Evolutionary conservation across 2,329 filamentous ascomycete species (phyloP), one percentile per base, ranked within the genome.

Genomic region (Dactylonectria estremocensis): DNA sequence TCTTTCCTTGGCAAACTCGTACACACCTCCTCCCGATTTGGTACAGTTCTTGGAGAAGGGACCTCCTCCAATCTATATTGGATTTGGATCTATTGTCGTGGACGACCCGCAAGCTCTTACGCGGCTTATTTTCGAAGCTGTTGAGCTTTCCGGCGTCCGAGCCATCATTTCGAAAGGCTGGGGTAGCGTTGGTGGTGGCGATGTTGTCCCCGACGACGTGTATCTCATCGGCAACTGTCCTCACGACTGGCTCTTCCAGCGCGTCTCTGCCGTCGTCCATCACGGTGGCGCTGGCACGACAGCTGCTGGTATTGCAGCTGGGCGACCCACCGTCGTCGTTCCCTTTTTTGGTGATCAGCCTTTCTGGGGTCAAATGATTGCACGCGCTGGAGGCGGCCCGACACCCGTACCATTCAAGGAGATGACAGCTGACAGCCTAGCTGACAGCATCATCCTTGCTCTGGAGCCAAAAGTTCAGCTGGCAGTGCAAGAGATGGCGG

Each of bases 241-340:
- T 0, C 90, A 92, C 71, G 90, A 92, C 74, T 92, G 90, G 90
- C 81, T 92, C 0, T 92, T 92, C 67, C 84, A 88, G 3, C 82
- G 82, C 16, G 89, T 91, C 2, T 82, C 83, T 3, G 87, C 85
- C 2, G 89, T 91, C 0, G 86, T 92, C 0, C 89, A 91, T 69
- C 90, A 92, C 66, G 90, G 90, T 8, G 90, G 90, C 16, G 90
- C 90, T 1, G 90, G 90, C 3, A 92, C 90, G 0, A 91, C 89
- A 1, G 90, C 90, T 2, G 89, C 89, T 24, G 90, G 89, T 1
- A 81, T 92, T 11, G 87, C 87, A 62, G 86, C 84, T 55, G 90
- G 85, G 1, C 86, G 84, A 50, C 90, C 90, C 0, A 91, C 90
- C 1, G 88, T 91, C 77, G 87, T 92, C 22, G 88, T 92, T 0